Percentiles rank a stretch among this genome's conserved stretches.
These are phyloP conservation scores for Hypoxylon intermedium DNA, from an alignment of 495 filamentous ascomycete genomes.

Conservation along the genomic window DNA sequence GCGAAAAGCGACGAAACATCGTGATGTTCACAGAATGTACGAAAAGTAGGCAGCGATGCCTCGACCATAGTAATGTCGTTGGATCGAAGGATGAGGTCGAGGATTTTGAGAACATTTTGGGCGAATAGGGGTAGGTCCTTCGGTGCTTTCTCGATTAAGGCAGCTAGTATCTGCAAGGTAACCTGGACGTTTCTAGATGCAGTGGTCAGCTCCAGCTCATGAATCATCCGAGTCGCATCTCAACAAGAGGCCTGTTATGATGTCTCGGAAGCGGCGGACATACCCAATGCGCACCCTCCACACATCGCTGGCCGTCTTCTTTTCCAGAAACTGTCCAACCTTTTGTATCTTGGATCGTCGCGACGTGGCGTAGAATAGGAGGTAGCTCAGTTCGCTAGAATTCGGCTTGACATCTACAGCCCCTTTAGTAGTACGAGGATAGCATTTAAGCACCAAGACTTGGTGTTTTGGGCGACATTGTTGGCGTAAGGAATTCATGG, in stretches of 20 bases:
- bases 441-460: conserved; percentile 90
- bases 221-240: neutral
- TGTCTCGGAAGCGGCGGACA: conserved; percentile 44
- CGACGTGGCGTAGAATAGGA: conserved; percentile 93
- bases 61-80: conserved; percentile 88
- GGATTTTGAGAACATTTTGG: conserved; percentile 76
- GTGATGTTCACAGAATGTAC: conserved; percentile 81
- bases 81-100: conserved; percentile 77
- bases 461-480: conserved; percentile 88
- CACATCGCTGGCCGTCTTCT: conserved; percentile 86
- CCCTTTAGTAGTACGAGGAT: conserved; percentile 86
- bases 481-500: conserved; percentile 64
- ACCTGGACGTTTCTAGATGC: conserved; percentile 84
- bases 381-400: conserved; percentile 90
- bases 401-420: conserved; percentile 91
- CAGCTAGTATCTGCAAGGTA: conserved; percentile 84
- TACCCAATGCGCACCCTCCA: conserved; percentile 81
- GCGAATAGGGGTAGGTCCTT: conserved; percentile 89
- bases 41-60: conserved; percentile 81
- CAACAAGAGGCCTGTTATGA: conserved; percentile 1
- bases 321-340: conserved; percentile 88
- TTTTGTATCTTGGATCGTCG: conserved; percentile 93
- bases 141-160: conserved; percentile 88
- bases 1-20: conserved; percentile 77
- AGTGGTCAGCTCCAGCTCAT: conserved; percentile 15